Base-by-base conservation (phyloP, 2,329 filamentous ascomycete genomes). In the Colletotrichum sansevieriae region DNA sequence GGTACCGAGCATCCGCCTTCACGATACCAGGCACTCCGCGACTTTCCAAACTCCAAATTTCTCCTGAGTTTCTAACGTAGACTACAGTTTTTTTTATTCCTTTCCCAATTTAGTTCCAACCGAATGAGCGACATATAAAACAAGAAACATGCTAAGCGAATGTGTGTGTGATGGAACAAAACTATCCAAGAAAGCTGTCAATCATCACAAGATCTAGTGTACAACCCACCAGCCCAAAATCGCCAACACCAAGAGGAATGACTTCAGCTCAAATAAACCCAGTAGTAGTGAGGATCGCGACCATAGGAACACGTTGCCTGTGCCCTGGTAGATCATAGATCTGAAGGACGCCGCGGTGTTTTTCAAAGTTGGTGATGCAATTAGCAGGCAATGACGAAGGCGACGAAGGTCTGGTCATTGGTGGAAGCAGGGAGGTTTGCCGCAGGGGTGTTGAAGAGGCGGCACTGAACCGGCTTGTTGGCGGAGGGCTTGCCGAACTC, bases 401-500 rank as follows among this genome's bases (percentile, higher is more conserved):
- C 63, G 43, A 63, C 58, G 20, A 18, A 18, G 18, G 18, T 18
- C 18, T 18, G 18, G 18, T 2, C 18, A 18, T 18, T 1, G 18
- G 18, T 18, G 18, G 18, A 18, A 18, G 18, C 18, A 18, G 18
- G 18, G 18, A 18, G 18, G 18, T 18, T 18, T 18, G 18, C 18
- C 18, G 18, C 18, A 18, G 18, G 52, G 22, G 64, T 54, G 55
- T 54, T 55, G 55, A 62, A 70, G 37, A 70, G 65, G 44, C 55
- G 20, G 65, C 68, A 70, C 60, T 68, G 39, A 29, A 41, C 46
- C 13, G 65, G 54, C 46, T 52, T 51, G 46, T 58, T 54, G 49
- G 39, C 22, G 33, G 35, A 54, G 13, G 25, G 44, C 74, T 68
- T 62, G 75, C 75, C 73, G 66, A 76, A 77, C 51, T 76, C 75